A percentile compares a stretch with the other conserved stretches of the same genome.
phyloP scores from a whole-genome alignment of 2,329 filamentous ascomycete genomes.

The Neonectria faginata region DNA sequence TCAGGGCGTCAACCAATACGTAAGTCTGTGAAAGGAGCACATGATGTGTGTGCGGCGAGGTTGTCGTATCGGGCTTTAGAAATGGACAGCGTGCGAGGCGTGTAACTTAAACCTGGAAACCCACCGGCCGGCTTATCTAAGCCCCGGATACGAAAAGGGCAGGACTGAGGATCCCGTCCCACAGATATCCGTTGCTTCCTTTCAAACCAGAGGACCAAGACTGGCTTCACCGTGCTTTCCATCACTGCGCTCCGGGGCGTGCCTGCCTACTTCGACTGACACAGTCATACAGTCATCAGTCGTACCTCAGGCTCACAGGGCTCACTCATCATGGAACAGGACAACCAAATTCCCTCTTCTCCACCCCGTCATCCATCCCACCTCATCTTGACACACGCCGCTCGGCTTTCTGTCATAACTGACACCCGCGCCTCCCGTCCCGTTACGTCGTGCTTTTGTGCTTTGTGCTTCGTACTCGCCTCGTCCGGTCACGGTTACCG shows the following conservation, averaged over 20 bases:
- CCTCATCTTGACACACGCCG: constrained; percentile 29
- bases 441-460: neutral
- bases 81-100: neutral
- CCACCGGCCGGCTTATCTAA: constrained; percentile 6
- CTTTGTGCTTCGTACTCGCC: constrained; percentile 4
- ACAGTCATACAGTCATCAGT: constrained; percentile 15
- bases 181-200: neutral
- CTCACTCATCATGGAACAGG: neutral
- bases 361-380: constrained; percentile 24
- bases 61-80: constrained; percentile 9
- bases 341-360: constrained; percentile 13
- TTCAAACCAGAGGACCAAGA: neutral
- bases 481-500: constrained; percentile 7
- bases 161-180: neutral
- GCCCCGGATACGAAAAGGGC: constrained; percentile 22
- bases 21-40: neutral
- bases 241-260: neutral
- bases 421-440: constrained; percentile 20
- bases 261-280: constrained; percentile 1
- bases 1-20: neutral
- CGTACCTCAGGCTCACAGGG: constrained; percentile 5
- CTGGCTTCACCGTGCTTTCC: neutral
- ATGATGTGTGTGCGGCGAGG: constrained; percentile 4
- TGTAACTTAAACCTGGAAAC: neutral
- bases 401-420: constrained; percentile 20